phyloP scores from a whole-genome alignment of 2,329 filamentous ascomycete genomes.

The Colletotrichum nymphaeae region DNA sequence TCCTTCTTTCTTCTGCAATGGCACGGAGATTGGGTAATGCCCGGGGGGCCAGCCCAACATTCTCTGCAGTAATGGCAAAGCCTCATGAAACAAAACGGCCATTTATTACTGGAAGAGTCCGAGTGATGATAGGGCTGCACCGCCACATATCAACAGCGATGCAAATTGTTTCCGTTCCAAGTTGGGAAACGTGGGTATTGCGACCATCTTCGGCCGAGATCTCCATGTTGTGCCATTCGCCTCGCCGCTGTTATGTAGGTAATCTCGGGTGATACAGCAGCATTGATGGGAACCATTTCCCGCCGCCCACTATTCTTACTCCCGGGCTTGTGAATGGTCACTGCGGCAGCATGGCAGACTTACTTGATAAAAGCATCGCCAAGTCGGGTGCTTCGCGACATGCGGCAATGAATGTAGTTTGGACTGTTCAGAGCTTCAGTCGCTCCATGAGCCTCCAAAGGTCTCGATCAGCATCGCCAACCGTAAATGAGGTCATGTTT shows the following conservation, averaged over 20 bases:
- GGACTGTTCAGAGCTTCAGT: neutral
- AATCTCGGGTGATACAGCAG: slow-evolving; percentile 39
- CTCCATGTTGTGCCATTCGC: neutral
- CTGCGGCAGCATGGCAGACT: neutral
- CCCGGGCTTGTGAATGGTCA: neutral
- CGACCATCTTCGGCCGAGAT: slow-evolving; percentile 23
- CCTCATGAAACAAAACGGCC: slow-evolving; percentile 15
- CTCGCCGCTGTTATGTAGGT: slow-evolving; percentile 32
- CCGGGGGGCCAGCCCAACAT: neutral
- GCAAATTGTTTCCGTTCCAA: slow-evolving; percentile 16
- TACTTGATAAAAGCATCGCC: slow-evolving; percentile 1
- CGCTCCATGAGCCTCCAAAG: neutral
- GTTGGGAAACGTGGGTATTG: slow-evolving; percentile 18
- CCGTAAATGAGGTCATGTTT: slow-evolving; percentile 9
- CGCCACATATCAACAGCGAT: slow-evolving; percentile 23
- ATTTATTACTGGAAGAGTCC: neutral
- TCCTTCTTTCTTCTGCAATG: neutral
- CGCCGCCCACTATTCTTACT: neutral
- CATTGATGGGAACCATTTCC: slow-evolving; percentile 23
- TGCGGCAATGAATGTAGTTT: neutral
- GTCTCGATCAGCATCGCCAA: slow-evolving; percentile 1
- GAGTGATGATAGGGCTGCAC: slow-evolving; percentile 42
- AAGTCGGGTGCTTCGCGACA: neutral
- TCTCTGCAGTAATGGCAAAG: neutral
- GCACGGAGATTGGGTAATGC: slow-evolving; percentile 20